phyloP scores from a whole-genome alignment of 2,329 filamentous ascomycete species.

The Colletotrichum filicis region DNA sequence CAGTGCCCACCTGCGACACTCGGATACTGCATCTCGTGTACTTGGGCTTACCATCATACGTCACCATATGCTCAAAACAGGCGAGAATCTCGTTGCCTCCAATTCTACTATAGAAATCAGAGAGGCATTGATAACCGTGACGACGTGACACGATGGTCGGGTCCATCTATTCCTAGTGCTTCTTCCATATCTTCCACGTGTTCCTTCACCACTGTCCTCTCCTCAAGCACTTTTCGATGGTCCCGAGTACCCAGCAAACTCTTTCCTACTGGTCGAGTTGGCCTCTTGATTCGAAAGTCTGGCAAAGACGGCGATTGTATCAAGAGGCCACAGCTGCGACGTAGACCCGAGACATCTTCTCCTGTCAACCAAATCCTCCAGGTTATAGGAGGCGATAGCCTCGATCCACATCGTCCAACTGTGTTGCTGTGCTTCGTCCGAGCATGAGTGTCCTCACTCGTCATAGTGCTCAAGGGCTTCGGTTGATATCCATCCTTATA shows the following conservation, averaged over 20 bases:
- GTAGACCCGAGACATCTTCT: neutral
- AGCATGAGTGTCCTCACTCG: neutral
- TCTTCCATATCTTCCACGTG: constrained; percentile 13
- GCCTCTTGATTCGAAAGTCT: constrained; percentile 4
- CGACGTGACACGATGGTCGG: constrained; percentile 11
- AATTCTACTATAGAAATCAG: constrained; percentile 29
- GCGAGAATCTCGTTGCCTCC: constrained; percentile 23
- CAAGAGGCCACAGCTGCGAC: neutral
- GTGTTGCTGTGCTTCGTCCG: constrained; percentile 10
- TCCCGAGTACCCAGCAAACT: constrained; percentile 11
- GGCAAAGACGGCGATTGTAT: constrained; percentile 6
- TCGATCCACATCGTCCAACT: neutral
- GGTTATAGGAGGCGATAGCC: neutral
- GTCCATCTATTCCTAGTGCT: constrained; percentile 30
- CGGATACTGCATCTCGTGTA: neutral
- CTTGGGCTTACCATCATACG: neutral
- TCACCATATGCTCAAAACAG: neutral
- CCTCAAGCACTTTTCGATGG: constrained; percentile 22
- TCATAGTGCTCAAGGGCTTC: neutral
- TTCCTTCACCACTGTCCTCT: neutral
- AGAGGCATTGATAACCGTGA: constrained; percentile 15
- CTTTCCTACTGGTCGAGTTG: constrained; percentile 4
- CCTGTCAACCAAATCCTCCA: neutral
- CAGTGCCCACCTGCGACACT: neutral
- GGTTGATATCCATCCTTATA: constrained; percentile 56